Evolutionary conservation across 495 filamentous ascomycete genomes (phyloP).

Genomic region (Hypoxylon fuscum): DNA sequence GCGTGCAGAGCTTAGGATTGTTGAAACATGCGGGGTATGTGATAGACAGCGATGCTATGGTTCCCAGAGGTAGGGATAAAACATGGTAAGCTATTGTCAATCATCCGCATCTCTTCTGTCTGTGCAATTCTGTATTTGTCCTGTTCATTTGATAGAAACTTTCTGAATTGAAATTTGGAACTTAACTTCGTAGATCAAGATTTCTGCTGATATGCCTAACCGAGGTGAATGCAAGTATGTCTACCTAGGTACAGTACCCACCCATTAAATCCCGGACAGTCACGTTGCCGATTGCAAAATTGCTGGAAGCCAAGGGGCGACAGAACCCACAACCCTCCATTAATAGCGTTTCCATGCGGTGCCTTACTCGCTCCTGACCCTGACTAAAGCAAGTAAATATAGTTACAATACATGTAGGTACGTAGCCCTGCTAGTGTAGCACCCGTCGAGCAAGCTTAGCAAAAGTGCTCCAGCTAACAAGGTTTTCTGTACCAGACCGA

Average conservation of each 20-base stretch:
- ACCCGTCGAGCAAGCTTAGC: constrained; percentile 7
- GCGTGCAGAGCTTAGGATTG: constrained; percentile 5
- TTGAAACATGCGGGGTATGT: constrained; percentile 42
- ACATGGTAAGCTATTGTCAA: constrained; percentile 10
- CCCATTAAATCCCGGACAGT: constrained; percentile 18
- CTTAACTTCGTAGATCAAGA: constrained; percentile 11
- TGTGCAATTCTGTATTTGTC: neutral
- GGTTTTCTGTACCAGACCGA: constrained; percentile 6
- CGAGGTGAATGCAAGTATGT: constrained; percentile 26
- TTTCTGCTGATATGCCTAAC: constrained; percentile 23
- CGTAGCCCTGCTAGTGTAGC: constrained; percentile 14
- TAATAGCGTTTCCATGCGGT: neutral
- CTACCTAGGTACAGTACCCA: neutral
- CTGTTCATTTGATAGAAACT: neutral
- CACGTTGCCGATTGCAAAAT: constrained; percentile 17
- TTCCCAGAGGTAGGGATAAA: constrained; percentile 5
- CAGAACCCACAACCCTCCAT: constrained; percentile 5
- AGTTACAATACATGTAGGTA: neutral
- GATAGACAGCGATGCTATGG: constrained; percentile 15
- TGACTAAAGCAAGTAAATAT: neutral
- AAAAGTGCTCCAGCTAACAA: constrained; percentile 7
- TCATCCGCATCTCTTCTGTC: neutral
- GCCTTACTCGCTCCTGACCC: neutral
- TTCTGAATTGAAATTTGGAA: constrained; percentile 17
- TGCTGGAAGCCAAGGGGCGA: constrained; percentile 12